phyloP scores from a whole-genome alignment of 257 asterid genomes.

The Jasminum sambac region DNA sequence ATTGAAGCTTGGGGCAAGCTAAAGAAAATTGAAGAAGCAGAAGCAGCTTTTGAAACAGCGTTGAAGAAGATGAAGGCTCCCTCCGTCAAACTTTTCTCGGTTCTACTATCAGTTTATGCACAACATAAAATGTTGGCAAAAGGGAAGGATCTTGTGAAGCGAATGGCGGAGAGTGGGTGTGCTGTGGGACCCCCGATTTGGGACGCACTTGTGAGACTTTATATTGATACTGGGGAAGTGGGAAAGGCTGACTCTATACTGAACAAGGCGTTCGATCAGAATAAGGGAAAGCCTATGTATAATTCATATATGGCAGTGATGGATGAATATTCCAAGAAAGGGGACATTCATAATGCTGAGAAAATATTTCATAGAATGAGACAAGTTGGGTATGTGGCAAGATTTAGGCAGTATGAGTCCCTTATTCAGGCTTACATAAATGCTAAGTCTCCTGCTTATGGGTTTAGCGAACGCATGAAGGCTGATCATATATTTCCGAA shows the following conservation, averaged over 20 bases:
- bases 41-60: constrained; percentile 51
- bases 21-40: constrained; percentile 64
- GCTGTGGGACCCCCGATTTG: constrained; percentile 41
- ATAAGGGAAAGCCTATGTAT: constrained; percentile 40
- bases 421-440: constrained; percentile 64
- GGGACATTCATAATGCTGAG: constrained; percentile 75
- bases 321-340: constrained; percentile 62
- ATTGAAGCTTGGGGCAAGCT: constrained; percentile 73
- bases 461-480: constrained; percentile 62
- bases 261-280: constrained; percentile 43
- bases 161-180: constrained; percentile 51
- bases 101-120: constrained; percentile 53
- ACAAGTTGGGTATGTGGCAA: constrained; percentile 44
- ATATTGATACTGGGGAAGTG: constrained; percentile 66
- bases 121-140: constrained; percentile 58
- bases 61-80: constrained; percentile 33
- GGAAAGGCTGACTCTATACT: constrained; percentile 66
- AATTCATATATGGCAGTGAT: constrained; percentile 46
- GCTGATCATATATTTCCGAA: constrained; percentile 60
- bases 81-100: constrained; percentile 37
- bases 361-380: constrained; percentile 58
- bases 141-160: constrained; percentile 68
- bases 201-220: constrained; percentile 76
- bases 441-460: constrained; percentile 66
- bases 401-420: constrained; percentile 35